Evolutionary conservation across 2,329 filamentous ascomycete genomes (phyloP), one percentile per base, ranked within the genome.

Genomic region (Cadophora gregata): DNA sequence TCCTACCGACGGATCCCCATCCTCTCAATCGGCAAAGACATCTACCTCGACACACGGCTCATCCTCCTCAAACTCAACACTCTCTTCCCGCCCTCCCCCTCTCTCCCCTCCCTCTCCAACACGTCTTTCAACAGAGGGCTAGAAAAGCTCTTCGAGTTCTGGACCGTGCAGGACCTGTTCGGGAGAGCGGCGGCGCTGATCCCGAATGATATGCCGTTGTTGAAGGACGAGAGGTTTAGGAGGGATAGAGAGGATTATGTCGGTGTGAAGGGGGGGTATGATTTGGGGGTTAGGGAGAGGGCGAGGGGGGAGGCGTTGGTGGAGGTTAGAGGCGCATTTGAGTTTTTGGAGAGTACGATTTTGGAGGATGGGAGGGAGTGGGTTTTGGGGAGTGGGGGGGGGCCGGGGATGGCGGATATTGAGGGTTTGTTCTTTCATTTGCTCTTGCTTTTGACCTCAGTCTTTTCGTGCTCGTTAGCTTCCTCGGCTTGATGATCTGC

Each of bases 1-100:
- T 79, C 81, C 7, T 90, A 93, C 78, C 85, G 90, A 4, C 88
- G 90, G 65, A 92, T 92, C 65, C 90, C 90, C 1, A 74, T 93
- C 60, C 78, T 93, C 60, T 79, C 86, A 25, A 87, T 92, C 71
- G 90, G 88, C 19, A 81, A 85, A 6, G 86, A 91, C 74, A 79
- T 93, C 51, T 93, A 92, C 79, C 80, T 87, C 67, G 90, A 93
- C 80, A 88, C 88, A 1, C 86, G 88, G 2, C 83, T 92, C 25
- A 92, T 93, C 72, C 77, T 93, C 24, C 77, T 78, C 29, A 89
- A 88, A 76, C 85, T 93, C 1, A 88, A 92, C 72, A 72, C 79
- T 1, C 78, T 85, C 42, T 86, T 85, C 74, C 84, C 84, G 0
- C 69, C 81, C 2, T 76, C 79, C 16, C 75, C 80, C 0, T 67